Conservation (phyloP, 1,284 basidiomycete genomes). For the Irpex sp. region DNA sequence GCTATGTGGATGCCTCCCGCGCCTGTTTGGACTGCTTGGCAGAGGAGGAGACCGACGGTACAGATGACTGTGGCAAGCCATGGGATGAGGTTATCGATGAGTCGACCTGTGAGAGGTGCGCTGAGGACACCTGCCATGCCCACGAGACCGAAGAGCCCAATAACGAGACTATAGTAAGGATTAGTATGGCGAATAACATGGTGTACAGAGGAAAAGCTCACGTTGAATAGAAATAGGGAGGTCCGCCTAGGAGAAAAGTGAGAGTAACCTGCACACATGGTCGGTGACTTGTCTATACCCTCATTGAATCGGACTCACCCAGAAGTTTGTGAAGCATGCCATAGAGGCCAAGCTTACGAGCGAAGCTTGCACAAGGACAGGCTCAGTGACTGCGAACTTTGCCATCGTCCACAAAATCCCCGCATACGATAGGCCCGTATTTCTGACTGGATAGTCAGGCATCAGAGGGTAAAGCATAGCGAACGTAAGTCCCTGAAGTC, state of each 20-base stretch:
- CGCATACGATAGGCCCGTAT: constrained; percentile 33
- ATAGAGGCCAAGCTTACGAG: constrained; percentile 34
- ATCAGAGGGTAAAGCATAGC: constrained; percentile 34
- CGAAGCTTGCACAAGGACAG: constrained; percentile 40
- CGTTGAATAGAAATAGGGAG: constrained; percentile 44
- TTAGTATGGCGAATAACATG: background rate
- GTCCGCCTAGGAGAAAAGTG: constrained; percentile 47
- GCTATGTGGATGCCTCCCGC: constrained; percentile 42
- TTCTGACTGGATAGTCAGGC: constrained; percentile 44
- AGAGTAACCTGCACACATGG: no score
- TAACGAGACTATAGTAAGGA: constrained; percentile 31
- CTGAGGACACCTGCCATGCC: constrained; percentile 44
- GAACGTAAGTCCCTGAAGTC: constrained; percentile 30
- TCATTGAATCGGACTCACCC: constrained; percentile 24
- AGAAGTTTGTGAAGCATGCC: constrained; percentile 35
- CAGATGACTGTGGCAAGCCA: constrained; percentile 45
- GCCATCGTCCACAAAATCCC: constrained; percentile 41
- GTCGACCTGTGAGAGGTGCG: constrained; percentile 45
- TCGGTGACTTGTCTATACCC: no score
- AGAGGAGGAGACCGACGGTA: constrained; percentile 28
- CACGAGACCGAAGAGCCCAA: constrained; percentile 53
- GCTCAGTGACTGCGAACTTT: constrained; percentile 43
- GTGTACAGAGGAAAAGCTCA: constrained; percentile 14
- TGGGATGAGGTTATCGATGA: constrained; percentile 46
- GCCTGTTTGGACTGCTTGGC: constrained; percentile 38